Evolutionary conservation across 1,284 basidiomycete genomes (phyloP).

Genomic region (Sanghuangporus sanghuang): DNA sequence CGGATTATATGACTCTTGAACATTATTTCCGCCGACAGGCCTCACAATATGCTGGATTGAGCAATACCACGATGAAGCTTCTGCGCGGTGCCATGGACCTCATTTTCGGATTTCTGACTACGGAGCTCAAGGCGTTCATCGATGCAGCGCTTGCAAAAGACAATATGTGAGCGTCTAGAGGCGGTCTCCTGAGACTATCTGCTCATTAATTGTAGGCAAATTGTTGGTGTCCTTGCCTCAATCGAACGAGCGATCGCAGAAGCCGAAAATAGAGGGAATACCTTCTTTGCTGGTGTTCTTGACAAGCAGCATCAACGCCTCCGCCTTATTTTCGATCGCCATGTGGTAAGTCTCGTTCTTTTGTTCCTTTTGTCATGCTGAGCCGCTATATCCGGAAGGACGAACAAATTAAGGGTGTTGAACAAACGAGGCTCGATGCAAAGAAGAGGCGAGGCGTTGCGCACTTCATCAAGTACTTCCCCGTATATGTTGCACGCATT

Average conservation of each 20-base stretch:
- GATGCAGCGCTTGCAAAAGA: conserved; percentile 77
- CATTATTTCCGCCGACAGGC: conserved; percentile 93
- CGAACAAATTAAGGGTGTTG: conserved; percentile 87
- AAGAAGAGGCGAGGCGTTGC: conserved; percentile 92
- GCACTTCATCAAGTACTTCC: conserved; percentile 93
- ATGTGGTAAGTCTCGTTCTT: conserved; percentile 54
- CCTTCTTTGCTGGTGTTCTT: conserved; percentile 69
- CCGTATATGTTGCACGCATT: conserved; percentile 79
- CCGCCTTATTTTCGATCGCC: conserved; percentile 68
- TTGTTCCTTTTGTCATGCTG: neutral
- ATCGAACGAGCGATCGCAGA: conserved; percentile 79
- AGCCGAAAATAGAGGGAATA: conserved; percentile 73
- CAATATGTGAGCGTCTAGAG: conserved; percentile 54
- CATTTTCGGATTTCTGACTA: conserved; percentile 89
- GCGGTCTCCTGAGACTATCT: neutral
- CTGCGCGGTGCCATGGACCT: conserved; percentile 87
- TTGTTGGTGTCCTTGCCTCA: conserved; percentile 79
- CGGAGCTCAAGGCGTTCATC: conserved; percentile 81
- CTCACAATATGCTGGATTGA: conserved; percentile 62
- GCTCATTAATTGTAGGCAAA: conserved; percentile 49
- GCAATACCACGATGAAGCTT: conserved; percentile 70
- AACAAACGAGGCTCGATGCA: conserved; percentile 84
- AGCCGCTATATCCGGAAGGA: conserved; percentile 38
- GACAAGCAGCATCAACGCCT: conserved; percentile 80
- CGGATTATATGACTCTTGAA: conserved; percentile 93